Evolutionary conservation across 495 filamentous ascomycete species (phyloP).

Genomic region (Patellaria atrata): DNA sequence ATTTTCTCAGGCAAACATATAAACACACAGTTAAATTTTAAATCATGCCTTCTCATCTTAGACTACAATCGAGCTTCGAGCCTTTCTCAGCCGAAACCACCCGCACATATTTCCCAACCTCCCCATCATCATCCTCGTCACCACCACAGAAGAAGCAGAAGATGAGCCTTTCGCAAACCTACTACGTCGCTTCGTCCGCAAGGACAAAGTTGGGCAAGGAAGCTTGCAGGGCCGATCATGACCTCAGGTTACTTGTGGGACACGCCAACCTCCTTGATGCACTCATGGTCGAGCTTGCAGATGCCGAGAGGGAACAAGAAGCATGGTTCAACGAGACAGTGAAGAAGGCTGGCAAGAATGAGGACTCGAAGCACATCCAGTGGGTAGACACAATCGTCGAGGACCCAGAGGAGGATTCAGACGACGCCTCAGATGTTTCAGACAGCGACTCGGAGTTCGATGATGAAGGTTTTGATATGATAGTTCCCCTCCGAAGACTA

Average conservation of each 20-base stretch:
- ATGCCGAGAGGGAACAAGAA: conserved; percentile 92
- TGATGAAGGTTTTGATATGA: conserved; percentile 23
- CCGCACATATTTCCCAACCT: conserved; percentile 13
- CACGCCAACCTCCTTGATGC: conserved; percentile 97
- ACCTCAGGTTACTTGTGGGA: conserved; percentile 84
- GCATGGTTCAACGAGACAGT: conserved; percentile 96
- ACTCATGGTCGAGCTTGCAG: conserved; percentile 86
- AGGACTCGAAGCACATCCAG: conserved; percentile 46
- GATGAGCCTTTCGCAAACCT: conserved; percentile 96
- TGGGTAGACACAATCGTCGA: conserved; percentile 72
- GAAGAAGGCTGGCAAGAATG: conserved; percentile 18
- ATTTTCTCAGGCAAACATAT: conserved; percentile 14
- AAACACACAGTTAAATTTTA: conserved; percentile 16
- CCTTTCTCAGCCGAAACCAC: conserved; percentile 21
- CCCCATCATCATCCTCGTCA: conserved; percentile 5
- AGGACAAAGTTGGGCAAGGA: conserved; percentile 87
- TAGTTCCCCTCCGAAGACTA: conserved; percentile 24
- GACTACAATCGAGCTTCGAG: conserved; percentile 19
- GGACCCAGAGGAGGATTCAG: conserved; percentile 55
- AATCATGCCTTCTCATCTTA: conserved; percentile 18
- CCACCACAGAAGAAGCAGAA: conserved; percentile 43
- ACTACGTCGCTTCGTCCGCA: conserved; percentile 93
- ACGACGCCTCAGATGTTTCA: conserved; percentile 31
- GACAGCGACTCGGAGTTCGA: conserved; percentile 23
- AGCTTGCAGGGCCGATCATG: conserved; percentile 79